Evolutionary conservation across 2,329 filamentous ascomycete species (phyloP).

Genomic region (Aspergillus sojae): DNA sequence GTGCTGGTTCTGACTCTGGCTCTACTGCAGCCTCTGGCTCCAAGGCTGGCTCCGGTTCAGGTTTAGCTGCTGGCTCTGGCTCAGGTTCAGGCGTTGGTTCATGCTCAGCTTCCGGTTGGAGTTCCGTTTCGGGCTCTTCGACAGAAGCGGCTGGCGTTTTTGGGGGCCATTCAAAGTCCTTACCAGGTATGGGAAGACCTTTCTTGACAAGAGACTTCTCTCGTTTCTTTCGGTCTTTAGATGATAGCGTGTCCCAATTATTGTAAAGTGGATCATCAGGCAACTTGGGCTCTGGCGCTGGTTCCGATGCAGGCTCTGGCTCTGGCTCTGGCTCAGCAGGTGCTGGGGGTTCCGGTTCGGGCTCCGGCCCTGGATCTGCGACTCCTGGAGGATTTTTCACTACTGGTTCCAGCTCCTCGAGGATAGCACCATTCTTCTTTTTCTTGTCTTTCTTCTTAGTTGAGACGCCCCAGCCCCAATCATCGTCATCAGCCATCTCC

Average conservation of each 20-base stretch:
- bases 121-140: slow-evolving; percentile 16
- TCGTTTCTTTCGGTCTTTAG: slow-evolving; percentile 25
- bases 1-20: slow-evolving; percentile 30
- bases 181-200: slow-evolving; percentile 26
- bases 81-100: slow-evolving; percentile 8
- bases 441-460: slow-evolving; percentile 38
- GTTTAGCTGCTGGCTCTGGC: slow-evolving; percentile 18
- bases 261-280: slow-evolving; percentile 23
- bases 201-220: slow-evolving; percentile 20
- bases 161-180: slow-evolving; percentile 31
- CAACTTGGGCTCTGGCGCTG: slow-evolving; percentile 23
- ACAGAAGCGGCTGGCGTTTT: neutral
- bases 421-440: slow-evolving; percentile 30
- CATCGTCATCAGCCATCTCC: slow-evolving; percentile 29
- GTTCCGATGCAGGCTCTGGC: slow-evolving; percentile 22
- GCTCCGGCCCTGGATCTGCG: slow-evolving; percentile 21
- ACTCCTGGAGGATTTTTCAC: slow-evolving; percentile 20
- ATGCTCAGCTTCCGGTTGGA: slow-evolving; percentile 18
- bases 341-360: slow-evolving; percentile 26
- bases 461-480: slow-evolving; percentile 31
- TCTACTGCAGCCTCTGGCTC: slow-evolving; percentile 26
- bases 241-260: slow-evolving; percentile 20
- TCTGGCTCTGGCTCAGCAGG: slow-evolving; percentile 31
- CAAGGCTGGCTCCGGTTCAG: slow-evolving; percentile 31
- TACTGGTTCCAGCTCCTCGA: slow-evolving; percentile 19